These are phyloP conservation scores for Phytophthora sojae DNA, from an alignment of 352 stramenopile genomes.

Conservation along the genomic window DNA sequence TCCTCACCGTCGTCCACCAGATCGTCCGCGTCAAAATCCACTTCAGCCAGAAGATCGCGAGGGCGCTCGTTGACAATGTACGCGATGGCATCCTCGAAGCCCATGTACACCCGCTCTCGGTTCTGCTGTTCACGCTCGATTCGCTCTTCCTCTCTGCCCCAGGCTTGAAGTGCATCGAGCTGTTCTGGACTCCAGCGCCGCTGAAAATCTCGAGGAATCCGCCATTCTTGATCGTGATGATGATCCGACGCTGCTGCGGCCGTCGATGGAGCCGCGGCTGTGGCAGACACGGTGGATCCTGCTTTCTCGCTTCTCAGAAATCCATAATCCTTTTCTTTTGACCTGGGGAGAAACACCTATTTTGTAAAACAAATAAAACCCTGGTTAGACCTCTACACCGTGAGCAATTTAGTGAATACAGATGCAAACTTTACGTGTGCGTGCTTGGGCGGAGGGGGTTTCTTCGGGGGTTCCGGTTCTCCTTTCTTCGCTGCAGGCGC, in stretches of 20 bases:
- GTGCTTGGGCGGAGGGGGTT: conserved; percentile 46
- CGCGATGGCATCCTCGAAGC: conserved; percentile 76
- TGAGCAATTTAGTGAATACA: neutral
- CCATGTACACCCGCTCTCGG: conserved; percentile 66
- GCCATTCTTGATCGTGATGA: conserved; percentile 26
- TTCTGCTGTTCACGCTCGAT: conserved; percentile 60
- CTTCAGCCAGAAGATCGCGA: conserved; percentile 55
- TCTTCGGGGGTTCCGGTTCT: conserved; percentile 58
- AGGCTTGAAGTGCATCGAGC: conserved; percentile 51
- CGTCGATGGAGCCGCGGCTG: neutral
- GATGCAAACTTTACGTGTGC: conserved; percentile 44
- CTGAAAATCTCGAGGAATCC: conserved; percentile 69
- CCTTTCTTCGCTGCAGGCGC: conserved; percentile 25
- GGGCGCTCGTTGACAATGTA: conserved; percentile 79
- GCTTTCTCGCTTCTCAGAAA: conserved; percentile 25
- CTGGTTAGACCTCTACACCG: neutral
- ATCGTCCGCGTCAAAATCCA: conserved; percentile 69
- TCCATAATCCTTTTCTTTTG: conserved; percentile 27
- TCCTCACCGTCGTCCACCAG: conserved; percentile 78
- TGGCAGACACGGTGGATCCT: neutral
- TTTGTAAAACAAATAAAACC: neutral
- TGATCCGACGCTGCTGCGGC: conserved; percentile 19
- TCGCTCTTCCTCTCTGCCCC: conserved; percentile 61
- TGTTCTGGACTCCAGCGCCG: conserved; percentile 74
- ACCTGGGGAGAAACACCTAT: conserved; percentile 42